Evolutionary conservation across 495 filamentous ascomycete genomes (phyloP), one percentile per base, ranked within the genome.

Genomic region (Hypoxylon rickii): DNA sequence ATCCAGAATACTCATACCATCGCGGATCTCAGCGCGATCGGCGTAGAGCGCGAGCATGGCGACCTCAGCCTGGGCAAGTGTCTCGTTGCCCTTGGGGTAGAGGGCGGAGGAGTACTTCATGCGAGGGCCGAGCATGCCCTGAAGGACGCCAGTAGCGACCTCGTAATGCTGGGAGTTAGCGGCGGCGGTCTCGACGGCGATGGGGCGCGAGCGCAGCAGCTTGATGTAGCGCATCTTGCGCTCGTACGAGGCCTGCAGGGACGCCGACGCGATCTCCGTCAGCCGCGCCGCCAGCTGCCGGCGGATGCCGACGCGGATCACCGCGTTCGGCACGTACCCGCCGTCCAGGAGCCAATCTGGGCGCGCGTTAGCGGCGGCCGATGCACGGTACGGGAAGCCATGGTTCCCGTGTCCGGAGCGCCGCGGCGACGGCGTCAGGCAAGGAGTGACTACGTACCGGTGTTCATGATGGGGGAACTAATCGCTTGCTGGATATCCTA

Each of bases 151-250:
- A 2, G 83, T 84, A 11, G 79, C 81, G 21, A 87, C 83, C 70
- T 87, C 84, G 64, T 88, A 87, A 65, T 88, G 85, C 73, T 87
- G 83, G 46, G 78, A 61, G 65, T 87, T 88, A 15, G 84, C 83
- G 3, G 74, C 64, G 2, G 73, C 75, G 2, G 82, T 83, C 67
- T 86, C 83, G 63, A 86, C 75, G 24, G 85, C 84, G 33, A 88
- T 85, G 5, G 82, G 80, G n/a, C 78, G 69, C 7, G 68, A 70
- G 7, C 78, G 73, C 31, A 67, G 68, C 12, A 71, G 64, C 38
- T 79, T 64, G 17, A 87, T 69, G 51, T 81, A 87, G 40, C 67
- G 63, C 80, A 82, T 82, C 65, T 87, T 88, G 40, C 70, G 67
- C 50, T 66, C 69, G 50, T 79, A 79, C 15, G 70, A 68, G 32